Base-by-base conservation (phyloP, 352 stramenopile species). In the Globisporangium recalcitrans region DNA sequence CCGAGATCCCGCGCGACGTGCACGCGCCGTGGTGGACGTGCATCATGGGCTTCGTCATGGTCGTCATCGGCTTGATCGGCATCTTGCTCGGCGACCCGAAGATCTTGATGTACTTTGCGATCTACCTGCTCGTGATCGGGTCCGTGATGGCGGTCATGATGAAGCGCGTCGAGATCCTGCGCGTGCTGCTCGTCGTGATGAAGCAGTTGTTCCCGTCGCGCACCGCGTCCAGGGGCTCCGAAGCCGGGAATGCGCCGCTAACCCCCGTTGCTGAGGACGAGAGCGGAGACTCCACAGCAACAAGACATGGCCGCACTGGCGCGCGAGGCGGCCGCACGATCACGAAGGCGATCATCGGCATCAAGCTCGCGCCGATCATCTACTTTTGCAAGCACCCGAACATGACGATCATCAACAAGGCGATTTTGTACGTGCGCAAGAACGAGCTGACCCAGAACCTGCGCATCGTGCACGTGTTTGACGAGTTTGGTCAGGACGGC, bases 301-400 rank as follows among this genome's bases (percentile, higher is more conserved):
- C 31, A 10, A 11, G 31, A 36, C 31, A 57, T 10, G 60, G 67
- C 21, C 66, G 70, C 62, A 85, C 75, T 0, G 72, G 72, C 5
- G 72, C 74, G 4, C 67, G 40, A 32, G 76, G 74, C 29, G 76
- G 78, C 8, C 72, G 67, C 36, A 84, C 70, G 27, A 78, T 85
- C 38, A 70, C 75, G 4, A 67, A 70, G 19, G 69, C 69, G 11
- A 82, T 88, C 66, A 29, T 74, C 13, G 68, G 68, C 29, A 80
- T 86, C 62, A 72, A 85, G 54, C 44, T 70, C 10, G 56, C 69
- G 16, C 89, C 87, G 0, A 88, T 95, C 61, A 65, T 97, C 16
- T 97, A 95, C 68, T 96, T 95, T 68, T 82, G 70, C 72, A 97
- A 97, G 73, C 52, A 70, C 2, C 75, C 85, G 40, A 80, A 97